These are phyloP conservation scores for Aspergillus cavernicola DNA, from an alignment of 495 filamentous ascomycete genomes.

Conservation along the genomic window DNA sequence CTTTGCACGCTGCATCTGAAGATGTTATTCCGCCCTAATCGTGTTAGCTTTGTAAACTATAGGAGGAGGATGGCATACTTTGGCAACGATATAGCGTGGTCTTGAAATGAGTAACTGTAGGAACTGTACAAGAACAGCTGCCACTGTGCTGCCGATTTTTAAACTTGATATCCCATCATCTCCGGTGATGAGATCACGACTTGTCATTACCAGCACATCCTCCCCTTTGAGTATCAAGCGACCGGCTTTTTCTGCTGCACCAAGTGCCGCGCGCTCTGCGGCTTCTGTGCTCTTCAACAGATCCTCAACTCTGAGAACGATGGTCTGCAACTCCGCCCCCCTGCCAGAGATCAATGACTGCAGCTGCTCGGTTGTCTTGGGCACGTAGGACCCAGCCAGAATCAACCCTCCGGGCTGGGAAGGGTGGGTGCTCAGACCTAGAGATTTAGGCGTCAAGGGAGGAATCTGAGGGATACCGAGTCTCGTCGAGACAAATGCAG, in stretches of 20 bases:
- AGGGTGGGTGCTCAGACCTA: background rate
- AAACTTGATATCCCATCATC: background rate
- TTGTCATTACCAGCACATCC: constrained; percentile 1
- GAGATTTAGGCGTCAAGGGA: background rate
- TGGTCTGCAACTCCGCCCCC: background rate
- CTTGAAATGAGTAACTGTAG: background rate
- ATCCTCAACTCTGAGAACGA: constrained; percentile 1
- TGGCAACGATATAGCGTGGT: constrained; percentile 1
- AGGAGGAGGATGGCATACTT: background rate
- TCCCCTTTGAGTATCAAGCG: background rate
- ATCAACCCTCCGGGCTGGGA: constrained; percentile 1
- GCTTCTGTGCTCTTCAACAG: background rate
- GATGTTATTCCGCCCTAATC: background rate
- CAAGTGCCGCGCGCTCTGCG: background rate
- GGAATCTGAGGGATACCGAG: background rate
- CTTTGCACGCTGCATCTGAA: background rate
- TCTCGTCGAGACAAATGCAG: constrained; percentile 3
- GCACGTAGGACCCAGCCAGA: background rate
- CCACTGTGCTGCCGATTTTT: background rate
- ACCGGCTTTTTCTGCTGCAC: background rate
- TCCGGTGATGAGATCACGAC: background rate
- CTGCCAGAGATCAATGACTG: background rate
- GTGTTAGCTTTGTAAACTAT: too few relatives aligned
- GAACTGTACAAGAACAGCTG: background rate
- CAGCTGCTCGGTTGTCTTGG: constrained; percentile 3